Percentiles rank a stretch among this genome's conserved stretches.
Evolutionary conservation across 2,329 filamentous ascomycete species (phyloP).

Genomic region (Colletotrichum graminicola): DNA sequence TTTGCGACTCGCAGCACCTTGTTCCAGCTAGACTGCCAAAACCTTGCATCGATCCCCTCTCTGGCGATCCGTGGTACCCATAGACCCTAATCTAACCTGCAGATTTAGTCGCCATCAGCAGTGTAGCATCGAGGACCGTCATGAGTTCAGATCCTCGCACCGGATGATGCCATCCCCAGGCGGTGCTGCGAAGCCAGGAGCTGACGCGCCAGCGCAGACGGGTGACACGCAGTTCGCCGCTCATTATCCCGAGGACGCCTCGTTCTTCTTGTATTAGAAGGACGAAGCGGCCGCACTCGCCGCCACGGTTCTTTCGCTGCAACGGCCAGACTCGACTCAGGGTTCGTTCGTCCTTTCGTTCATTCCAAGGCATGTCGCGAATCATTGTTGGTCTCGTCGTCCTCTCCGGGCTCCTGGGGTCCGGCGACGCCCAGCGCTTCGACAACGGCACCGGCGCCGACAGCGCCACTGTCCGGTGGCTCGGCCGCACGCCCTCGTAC

Average conservation of each 20-base stretch:
- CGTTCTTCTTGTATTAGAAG: slow-evolving; percentile 14
- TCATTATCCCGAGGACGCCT: slow-evolving; percentile 18
- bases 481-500: slow-evolving; percentile 53
- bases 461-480: slow-evolving; percentile 52
- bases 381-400: slow-evolving; percentile 32
- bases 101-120: slow-evolving; percentile 27
- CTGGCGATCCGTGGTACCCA: slow-evolving; percentile 1
- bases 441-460: slow-evolving; percentile 23
- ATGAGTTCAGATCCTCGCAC: slow-evolving; percentile 3
- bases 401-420: slow-evolving; percentile 38
- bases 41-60: background rate
- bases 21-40: background rate
- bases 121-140: slow-evolving; percentile 20
- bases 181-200: slow-evolving; percentile 19
- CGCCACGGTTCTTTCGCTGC: background rate
- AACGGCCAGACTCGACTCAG: background rate
- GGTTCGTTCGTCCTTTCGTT: slow-evolving; percentile 9
- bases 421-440: slow-evolving; percentile 27
- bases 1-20: background rate
- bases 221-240: slow-evolving; percentile 14
- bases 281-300: background rate
- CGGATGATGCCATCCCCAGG: slow-evolving; percentile 34
- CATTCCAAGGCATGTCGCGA: slow-evolving; percentile 36
- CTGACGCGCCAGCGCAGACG: background rate
- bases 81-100: slow-evolving; percentile 31